Base-by-base conservation (phyloP, 78 protist genomes). In the Diacronema lutheri region DNA sequence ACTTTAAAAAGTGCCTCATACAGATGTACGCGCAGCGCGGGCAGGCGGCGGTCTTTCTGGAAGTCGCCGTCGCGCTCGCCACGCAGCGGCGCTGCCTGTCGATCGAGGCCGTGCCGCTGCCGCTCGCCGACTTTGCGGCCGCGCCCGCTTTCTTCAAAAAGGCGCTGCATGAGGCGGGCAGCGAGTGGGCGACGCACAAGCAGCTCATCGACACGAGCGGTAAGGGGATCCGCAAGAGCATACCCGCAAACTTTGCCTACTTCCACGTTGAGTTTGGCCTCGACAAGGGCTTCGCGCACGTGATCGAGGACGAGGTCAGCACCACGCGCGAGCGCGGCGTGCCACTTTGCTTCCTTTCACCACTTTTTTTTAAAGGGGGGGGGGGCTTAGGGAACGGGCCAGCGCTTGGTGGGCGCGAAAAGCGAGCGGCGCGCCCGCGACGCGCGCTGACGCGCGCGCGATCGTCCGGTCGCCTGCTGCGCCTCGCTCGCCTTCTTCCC, bases 181-280 rank as follows among this genome's bases (percentile, higher is more conserved):
- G 77, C 35, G 92, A 92, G 64, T 92, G 94, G 94, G n/a, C 90
- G 19, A 89, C 76, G 37, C 79, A 92, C 76, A 83, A 57, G 57
- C 77, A 76, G 78, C 55, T 92, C 20, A 86, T 89, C 14, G 94
- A 92, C n/a, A 81, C 91, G 13, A 61, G 68, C 14, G 82, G 78
- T 26, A 55, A 62, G 20, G 91, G 90, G 12, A 61, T 26, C 1
- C 37, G 87, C 29, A 65, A 83, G n/a, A 37, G 90, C 33, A 74
- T 93, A 0, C 95, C 95, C 5, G 19, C 64, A 13, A 88, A 81
- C 46, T 93, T 93, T 33, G 81, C 96, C 2, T 93, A 93, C 86
- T 93, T 93, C 33, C 74, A 86, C 85, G 93, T 90, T 0, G 92
- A 87, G 35, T 93, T 91, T 41, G 92, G 91, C 4, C 64, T 72